Conservation (phyloP, 1,284 basidiomycete genomes). For the Ceratobasidium sp. region DNA sequence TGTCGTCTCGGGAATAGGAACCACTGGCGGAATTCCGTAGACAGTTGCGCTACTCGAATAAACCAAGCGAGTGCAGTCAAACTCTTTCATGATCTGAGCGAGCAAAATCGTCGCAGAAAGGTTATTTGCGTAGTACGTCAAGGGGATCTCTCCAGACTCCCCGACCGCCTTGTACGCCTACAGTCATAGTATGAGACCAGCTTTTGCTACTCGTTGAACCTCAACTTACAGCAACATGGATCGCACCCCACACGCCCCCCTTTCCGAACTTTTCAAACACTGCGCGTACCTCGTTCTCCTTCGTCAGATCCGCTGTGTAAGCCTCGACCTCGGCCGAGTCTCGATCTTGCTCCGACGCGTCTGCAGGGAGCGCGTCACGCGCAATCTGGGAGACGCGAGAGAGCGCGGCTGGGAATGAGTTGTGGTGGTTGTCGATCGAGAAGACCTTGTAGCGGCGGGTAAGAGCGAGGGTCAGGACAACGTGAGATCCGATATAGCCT, state of each 20-base stretch:
- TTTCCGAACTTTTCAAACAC: slow-evolving; percentile 88
- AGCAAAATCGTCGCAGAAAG: slow-evolving; percentile 86
- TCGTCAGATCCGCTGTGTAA: slow-evolving; percentile 79
- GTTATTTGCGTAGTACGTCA: slow-evolving; percentile 94
- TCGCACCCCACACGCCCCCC: slow-evolving; percentile 96
- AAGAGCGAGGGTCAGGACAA: slow-evolving; percentile 85
- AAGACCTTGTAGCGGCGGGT: slow-evolving; percentile 91
- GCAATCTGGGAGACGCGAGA: slow-evolving; percentile 82
- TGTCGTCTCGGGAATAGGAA: slow-evolving; percentile 95
- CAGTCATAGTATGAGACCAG: background rate
- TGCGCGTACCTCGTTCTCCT: slow-evolving; percentile 71
- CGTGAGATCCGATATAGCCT: slow-evolving; percentile 92
- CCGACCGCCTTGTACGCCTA: slow-evolving; percentile 98
- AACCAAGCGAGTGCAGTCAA: slow-evolving; percentile 85
- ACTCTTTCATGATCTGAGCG: slow-evolving; percentile 86
- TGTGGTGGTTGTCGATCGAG: slow-evolving; percentile 93
- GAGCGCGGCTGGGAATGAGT: slow-evolving; percentile 82
- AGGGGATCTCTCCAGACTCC: slow-evolving; percentile 93
- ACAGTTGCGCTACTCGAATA: slow-evolving; percentile 99
- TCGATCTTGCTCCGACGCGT: slow-evolving; percentile 71
- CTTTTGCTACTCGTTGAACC: background rate
- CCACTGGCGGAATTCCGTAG: slow-evolving; percentile 91
- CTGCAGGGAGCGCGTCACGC: slow-evolving; percentile 69
- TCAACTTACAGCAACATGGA: slow-evolving; percentile 87
- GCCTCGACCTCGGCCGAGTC: slow-evolving; percentile 76